Conservation (phyloP, 495 filamentous ascomycete genomes). For the Neurospora sp. region DNA sequence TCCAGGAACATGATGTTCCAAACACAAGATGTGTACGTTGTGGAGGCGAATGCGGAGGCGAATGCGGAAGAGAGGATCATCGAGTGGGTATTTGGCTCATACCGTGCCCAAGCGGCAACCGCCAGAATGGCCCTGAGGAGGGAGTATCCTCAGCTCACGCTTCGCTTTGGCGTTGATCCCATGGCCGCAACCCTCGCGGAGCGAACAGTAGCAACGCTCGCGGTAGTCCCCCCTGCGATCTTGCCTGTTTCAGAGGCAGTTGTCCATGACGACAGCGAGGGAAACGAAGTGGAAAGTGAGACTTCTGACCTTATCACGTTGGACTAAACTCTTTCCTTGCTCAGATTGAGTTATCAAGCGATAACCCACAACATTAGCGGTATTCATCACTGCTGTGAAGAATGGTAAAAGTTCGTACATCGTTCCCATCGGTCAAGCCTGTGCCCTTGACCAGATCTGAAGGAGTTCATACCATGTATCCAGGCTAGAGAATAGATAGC, state of each 20-base stretch:
- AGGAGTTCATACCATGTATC: too few species aligned
- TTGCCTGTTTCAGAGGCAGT: background rate
- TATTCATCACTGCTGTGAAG: background rate
- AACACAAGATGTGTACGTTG: background rate
- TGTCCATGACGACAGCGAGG: background rate
- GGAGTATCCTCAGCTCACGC: background rate
- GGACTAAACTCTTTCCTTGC: background rate
- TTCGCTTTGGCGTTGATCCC: background rate
- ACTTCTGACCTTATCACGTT: background rate
- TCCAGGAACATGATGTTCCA: background rate
- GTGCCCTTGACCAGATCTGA: background rate
- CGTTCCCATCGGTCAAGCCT: background rate
- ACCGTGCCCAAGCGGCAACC: background rate
- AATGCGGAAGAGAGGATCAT: background rate
- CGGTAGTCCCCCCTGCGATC: background rate
- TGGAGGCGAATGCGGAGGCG: background rate
- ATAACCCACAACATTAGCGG: background rate
- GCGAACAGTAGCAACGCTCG: background rate
- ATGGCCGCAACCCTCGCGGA: background rate
- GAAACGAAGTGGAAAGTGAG: background rate
- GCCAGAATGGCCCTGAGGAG: background rate
- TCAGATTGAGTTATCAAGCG: background rate
- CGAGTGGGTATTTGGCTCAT: constrained; percentile 2
- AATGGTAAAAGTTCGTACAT: background rate
- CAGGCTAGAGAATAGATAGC: too few species aligned